Evolutionary conservation across 78 protist genomes (phyloP), one percentile per base, ranked within the genome.

Genomic region (Guillardia theta): DNA sequence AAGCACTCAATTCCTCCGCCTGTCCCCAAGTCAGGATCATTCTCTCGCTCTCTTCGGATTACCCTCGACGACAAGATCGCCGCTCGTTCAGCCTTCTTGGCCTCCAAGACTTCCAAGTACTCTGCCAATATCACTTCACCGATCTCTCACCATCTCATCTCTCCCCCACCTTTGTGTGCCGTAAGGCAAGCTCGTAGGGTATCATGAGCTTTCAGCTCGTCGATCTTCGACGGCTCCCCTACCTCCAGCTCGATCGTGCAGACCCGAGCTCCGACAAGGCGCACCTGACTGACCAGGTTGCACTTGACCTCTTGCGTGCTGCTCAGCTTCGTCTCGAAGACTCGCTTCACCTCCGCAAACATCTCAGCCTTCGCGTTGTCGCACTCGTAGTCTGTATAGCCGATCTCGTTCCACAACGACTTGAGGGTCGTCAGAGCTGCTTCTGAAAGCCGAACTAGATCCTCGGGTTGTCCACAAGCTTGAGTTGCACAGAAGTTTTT

Each of bases 301-400:
- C 70, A 58, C 70, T 58, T 58, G 70, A 58, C 70, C 41, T 70
- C 83, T 24, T 70, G 83, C 27, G 83, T 70, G 9, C 46, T 33
- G 83, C 83, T 70, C 41, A 70, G 83, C 83, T 70, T 70, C 27
- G n/a, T 70, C 83, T 70, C 83, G 41, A 70, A 70, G 45, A 70
- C 83, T 1, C 83, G 83, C 41, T 70, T 70, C 36, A 70, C 83
- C 83, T 70, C 83, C 41, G 83, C 83, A 70, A 70, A 70, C 83
- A 70, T 78, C 21, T 78, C 90, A 44, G 48, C 90, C 1, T 46
- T 78, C 45, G 90, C 18, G 12, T 78, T 78, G 4, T 78, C 33
- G 48, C 45, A 43, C 9, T 78, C 90, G 48, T 78, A 48, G 24
- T 18, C n/a, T 4, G 18, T 50, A 19, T 44, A 43, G 0, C 90